Conservation (phyloP, 2,329 filamentous ascomycete genomes). For the Fusarium anthophilum region DNA sequence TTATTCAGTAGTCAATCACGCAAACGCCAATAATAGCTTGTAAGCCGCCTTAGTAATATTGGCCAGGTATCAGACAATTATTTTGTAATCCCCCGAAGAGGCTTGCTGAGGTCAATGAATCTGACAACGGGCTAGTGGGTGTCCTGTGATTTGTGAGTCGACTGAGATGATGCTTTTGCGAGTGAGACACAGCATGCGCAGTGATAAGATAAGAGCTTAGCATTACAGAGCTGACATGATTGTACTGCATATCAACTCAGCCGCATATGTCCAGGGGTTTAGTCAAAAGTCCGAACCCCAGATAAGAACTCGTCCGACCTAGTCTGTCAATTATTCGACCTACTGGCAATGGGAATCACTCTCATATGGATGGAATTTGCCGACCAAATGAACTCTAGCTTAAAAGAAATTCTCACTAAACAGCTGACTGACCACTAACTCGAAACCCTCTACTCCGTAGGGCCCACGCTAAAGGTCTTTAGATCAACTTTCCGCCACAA, state of each 20-base stretch:
- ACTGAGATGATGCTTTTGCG: not conserved
- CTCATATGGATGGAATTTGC: not conserved
- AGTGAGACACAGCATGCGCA: not conserved
- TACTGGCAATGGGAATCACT: not conserved
- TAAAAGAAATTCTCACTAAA: not conserved
- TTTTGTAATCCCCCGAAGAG: not conserved
- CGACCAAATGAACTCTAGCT: too few relatives aligned
- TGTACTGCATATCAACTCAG: not conserved
- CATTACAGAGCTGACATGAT: not conserved
- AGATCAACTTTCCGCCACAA: not conserved
- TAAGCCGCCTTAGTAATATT: not conserved
- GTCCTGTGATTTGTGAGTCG: not conserved
- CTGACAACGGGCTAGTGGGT: not conserved
- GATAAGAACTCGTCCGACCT: too few relatives aligned
- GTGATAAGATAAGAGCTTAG: not conserved
- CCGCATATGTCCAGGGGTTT: fast-evolving
- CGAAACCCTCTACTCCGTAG: not conserved
- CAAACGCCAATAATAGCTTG: not conserved
- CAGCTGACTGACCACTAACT: not conserved
- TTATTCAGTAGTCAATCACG: too few relatives aligned
- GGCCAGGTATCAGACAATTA: not conserved
- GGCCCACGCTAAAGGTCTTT: not conserved
- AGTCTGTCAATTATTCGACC: too few relatives aligned
- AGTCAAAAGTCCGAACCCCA: not conserved
- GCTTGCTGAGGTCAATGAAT: too few relatives aligned